Base-by-base conservation (phyloP, 169 alveolate genomes). In the Babesia ovis region DNA sequence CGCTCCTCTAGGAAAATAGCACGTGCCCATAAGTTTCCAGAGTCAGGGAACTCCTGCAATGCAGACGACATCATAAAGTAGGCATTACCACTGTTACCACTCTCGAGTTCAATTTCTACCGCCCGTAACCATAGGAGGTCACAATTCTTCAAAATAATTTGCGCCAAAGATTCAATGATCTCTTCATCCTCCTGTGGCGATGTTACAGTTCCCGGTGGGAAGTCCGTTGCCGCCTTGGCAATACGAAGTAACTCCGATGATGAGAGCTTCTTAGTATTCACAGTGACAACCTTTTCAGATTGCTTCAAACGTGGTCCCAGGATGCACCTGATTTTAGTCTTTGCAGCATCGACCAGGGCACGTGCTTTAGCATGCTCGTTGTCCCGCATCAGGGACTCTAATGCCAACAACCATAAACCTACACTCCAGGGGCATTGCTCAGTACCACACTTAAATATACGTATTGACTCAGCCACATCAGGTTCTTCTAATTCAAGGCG, bases 1-100 rank as follows among this genome's bases (percentile, higher is more conserved):
- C 68, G 82, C 39, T 94, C 94, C 67, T 96, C 99, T 64, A 95
- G 73, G 68, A 91, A 95, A 45, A 97, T 93, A 1, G 96, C 95
- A 66, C 92, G 92, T 16, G 99, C 95, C 98, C 98, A 94, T 25
- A 97, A 81, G 37, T 90, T 87, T n/a, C 99, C 99, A 12, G 98
- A 91, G 46, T 90, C 84, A 9, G 99, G 98, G 84, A 97, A 95
- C 88, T 94, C 98, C 83, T 96, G 94, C 20, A 97, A 72, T 2
- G 99, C 98, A 69, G 93, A 91, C 11, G 98, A 90, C 35, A 95
- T 89, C 55, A 94, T 75, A 79, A 92, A 94, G 64, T 92, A 90
- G 16, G 98, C 95, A 50, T 92, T 92, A 48, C 94, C 89, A 42
- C 70, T 77, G 85, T 95, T 94, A 55, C 97, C 97, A n/a, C 94